These are phyloP conservation scores for Podospora sp. DNA, from an alignment of 495 filamentous ascomycete species.

Conservation along the genomic window DNA sequence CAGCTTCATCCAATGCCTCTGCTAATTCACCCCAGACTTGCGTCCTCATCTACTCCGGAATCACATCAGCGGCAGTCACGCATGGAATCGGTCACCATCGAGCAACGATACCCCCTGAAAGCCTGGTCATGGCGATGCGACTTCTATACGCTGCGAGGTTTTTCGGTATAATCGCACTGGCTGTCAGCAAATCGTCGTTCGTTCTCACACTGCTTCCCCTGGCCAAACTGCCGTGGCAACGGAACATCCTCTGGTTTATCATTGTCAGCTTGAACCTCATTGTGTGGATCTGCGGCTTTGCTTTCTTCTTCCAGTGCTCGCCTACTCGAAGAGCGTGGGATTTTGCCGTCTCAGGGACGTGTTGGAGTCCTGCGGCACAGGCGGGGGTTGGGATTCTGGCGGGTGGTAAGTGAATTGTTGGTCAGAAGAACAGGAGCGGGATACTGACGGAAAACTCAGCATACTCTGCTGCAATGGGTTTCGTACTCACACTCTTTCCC, in stretches of 20 bases:
- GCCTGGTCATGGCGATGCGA: conserved; percentile 17
- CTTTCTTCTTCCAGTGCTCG: conserved; percentile 38
- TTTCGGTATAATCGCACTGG: conserved; percentile 26
- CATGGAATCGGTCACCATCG: conserved; percentile 24
- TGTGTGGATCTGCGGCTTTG: conserved; percentile 31
- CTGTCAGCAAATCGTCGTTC: conserved; percentile 41
- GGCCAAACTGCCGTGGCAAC: conserved; percentile 31
- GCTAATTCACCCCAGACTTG: conserved; percentile 9
- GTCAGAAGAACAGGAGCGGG: not conserved
- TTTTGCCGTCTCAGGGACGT: conserved; percentile 24
- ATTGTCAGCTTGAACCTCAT: conserved; percentile 35
- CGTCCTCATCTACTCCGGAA: conserved; percentile 20
- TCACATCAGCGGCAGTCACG: conserved; percentile 22
- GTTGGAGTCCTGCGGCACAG: conserved; percentile 36
- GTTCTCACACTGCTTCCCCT: conserved; percentile 39
- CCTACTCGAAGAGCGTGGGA: conserved; percentile 34
- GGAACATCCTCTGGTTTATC: conserved; percentile 35
- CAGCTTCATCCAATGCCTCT: not conserved
- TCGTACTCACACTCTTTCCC: conserved; percentile 39
- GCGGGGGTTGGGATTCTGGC: conserved; percentile 37
- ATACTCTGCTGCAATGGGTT: conserved; percentile 43
- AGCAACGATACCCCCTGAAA: conserved; percentile 6
- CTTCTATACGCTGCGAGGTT: conserved; percentile 23
- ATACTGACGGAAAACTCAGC: conserved; percentile 24
- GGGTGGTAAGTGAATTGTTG: conserved; percentile 31